Base-by-base conservation (phyloP, 192 early-diverging fungal species). In the Backusella psychrophila region DNA sequence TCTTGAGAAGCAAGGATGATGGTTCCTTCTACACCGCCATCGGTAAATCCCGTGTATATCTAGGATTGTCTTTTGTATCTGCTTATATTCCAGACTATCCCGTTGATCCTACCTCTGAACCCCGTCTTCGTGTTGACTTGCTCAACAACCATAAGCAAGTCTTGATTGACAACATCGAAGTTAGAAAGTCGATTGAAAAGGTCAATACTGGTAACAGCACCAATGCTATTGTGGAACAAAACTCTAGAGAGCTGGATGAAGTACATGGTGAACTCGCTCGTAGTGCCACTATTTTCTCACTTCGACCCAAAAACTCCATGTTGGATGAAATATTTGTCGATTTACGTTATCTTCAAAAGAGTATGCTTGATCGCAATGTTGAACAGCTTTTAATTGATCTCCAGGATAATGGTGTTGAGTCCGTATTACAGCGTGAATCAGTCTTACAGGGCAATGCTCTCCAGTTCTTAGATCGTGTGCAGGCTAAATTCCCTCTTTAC, bases 81-180 rank as follows among this genome's bases (percentile, higher is more conserved):
- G 79, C 89, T 1, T 95, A 96, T 56, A 83, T 99, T 33, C 97
- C 97, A 6, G 80, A 88, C 33, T 89, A 94, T 29, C 90, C 94
- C 0, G 84, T 94, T 23, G 97, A 99, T 82, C 96, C 97, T 3
- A 96, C 94, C 6, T 86, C 92, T 4, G 89, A 90, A 73, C 87
- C 93, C 0, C 87, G 88, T 23, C 81, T 91, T 11, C 90, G 89
- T 78, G 86, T 92, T 66, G 77, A 87, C 36, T 90, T 92, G 69
- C 80, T 96, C 19, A 85, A 85, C 44, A 75, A 85, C 67, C 90
- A 92, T 56, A 80, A 88, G 15, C 75, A 79, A 8, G 52, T 75
- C 0, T 69, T 89, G 2, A 74, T 82, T 17, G 83, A 86, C 4
- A 89, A 93, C 46, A 88, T 96, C 15, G 78, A 85, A 2, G 89